Evolutionary conservation across 441 rosid genomes (phyloP).

Genomic region (Monsonia emarginata): DNA sequence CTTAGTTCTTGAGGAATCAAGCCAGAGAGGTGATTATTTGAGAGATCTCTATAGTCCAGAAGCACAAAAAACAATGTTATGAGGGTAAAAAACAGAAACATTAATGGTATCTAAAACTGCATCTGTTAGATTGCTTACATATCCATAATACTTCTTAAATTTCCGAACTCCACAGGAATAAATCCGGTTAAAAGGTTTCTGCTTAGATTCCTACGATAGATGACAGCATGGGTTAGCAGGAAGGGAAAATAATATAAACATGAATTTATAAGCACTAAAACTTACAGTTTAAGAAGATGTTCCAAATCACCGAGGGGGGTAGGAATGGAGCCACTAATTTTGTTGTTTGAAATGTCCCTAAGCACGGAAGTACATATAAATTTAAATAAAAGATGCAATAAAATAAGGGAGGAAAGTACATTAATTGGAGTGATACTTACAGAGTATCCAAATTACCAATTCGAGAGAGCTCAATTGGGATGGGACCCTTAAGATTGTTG

Average conservation of each 20-base stretch:
- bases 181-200: slow-evolving; percentile 56
- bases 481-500: slow-evolving; percentile 60
- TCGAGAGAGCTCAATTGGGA: slow-evolving; percentile 69
- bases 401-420: background rate
- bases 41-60: slow-evolving; percentile 62
- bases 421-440: slow-evolving; percentile 38
- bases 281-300: slow-evolving; percentile 67
- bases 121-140: slow-evolving; percentile 41
- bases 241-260: background rate
- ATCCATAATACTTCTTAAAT: slow-evolving; percentile 78
- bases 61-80: slow-evolving; percentile 16
- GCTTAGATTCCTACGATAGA: slow-evolving; percentile 61
- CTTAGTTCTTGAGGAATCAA: slow-evolving; percentile 68
- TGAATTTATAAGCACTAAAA: background rate
- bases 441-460: slow-evolving; percentile 76
- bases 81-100: slow-evolving; percentile 5
- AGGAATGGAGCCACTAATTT: slow-evolving; percentile 56
- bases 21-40: slow-evolving; percentile 71
- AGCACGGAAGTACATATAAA: background rate
- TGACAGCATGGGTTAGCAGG: slow-evolving; percentile 9
- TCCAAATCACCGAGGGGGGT: slow-evolving; percentile 73
- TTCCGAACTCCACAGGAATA: slow-evolving; percentile 80
- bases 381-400: slow-evolving; percentile 4
- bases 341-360: slow-evolving; percentile 82
- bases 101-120: background rate